These are phyloP conservation scores for Aspergillus sp. DNA, from an alignment of 2,329 filamentous ascomycete genomes.

Conservation along the genomic window DNA sequence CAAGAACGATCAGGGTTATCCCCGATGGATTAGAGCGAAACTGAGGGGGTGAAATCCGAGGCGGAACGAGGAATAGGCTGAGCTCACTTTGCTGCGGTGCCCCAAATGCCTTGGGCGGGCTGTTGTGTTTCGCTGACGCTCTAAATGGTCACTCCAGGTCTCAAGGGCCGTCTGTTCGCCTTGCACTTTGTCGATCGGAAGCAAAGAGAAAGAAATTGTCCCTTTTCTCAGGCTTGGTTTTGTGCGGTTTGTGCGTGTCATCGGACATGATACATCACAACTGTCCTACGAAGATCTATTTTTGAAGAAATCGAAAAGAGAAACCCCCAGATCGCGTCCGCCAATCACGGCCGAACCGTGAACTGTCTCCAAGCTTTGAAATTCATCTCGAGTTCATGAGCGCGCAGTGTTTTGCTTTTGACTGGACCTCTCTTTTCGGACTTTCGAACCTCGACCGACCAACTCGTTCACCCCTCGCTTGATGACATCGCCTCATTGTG, in stretches of 20 bases:
- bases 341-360: slow-evolving; percentile 5
- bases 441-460: neutral
- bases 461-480: slow-evolving; percentile 1
- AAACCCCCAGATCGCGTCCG: slow-evolving; percentile 3
- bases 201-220: neutral
- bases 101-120: slow-evolving; percentile 5
- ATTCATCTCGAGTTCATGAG: neutral
- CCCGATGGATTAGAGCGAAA: slow-evolving; percentile 7
- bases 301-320: slow-evolving; percentile 9
- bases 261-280: slow-evolving; percentile 14
- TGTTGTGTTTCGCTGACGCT: neutral
- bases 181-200: neutral
- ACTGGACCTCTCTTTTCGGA: neutral
- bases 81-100: neutral
- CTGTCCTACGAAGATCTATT: slow-evolving; percentile 4
- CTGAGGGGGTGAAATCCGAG: slow-evolving; percentile 2
- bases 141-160: neutral
- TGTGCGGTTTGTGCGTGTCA: slow-evolving; percentile 3
- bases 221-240: neutral
- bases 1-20: slow-evolving; percentile 14
- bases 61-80: neutral
- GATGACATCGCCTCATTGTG: slow-evolving; percentile 6
- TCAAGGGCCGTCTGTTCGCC: neutral
- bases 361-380: neutral
- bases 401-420: neutral